Evolutionary conservation across 2,329 filamentous ascomycete genomes (phyloP).

Genomic region (Fusarium nanum): DNA sequence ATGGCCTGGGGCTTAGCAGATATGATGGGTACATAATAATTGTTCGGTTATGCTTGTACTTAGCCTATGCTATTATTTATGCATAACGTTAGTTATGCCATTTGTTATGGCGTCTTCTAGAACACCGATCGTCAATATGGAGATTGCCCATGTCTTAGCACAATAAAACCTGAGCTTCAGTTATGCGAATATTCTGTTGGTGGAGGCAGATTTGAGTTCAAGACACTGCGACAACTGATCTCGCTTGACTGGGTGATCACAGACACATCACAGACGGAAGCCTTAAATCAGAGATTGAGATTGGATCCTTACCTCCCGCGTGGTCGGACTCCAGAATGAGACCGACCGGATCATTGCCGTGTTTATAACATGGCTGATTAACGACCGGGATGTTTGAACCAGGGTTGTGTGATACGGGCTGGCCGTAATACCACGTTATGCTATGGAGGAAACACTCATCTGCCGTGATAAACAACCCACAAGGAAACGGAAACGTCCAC

Average conservation of each 20-base stretch:
- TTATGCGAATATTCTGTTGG: background rate
- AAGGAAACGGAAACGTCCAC: background rate
- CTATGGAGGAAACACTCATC: background rate
- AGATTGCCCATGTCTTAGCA: slow-evolving; percentile 4
- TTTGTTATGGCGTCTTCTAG: background rate
- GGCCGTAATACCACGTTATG: slow-evolving; percentile 10
- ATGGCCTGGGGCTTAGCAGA: background rate
- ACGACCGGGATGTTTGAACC: slow-evolving; percentile 11
- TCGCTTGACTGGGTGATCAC: background rate
- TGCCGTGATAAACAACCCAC: background rate
- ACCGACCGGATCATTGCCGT: background rate
- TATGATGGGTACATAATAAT: background rate
- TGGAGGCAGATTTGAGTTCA: slow-evolving; percentile 4
- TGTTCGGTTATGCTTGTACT: background rate
- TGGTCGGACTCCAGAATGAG: background rate
- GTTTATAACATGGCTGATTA: slow-evolving; percentile 14
- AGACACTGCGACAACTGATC: background rate
- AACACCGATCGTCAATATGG: background rate
- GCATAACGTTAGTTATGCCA: background rate
- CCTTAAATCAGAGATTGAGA: background rate
- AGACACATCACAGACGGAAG: background rate
- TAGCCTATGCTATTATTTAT: background rate
- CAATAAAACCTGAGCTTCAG: background rate
- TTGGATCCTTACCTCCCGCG: background rate
- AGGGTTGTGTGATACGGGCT: slow-evolving; percentile 8